These are phyloP conservation scores for Dactylellina sp. DNA, from an alignment of 2,329 filamentous ascomycete species.

Conservation along the genomic window DNA sequence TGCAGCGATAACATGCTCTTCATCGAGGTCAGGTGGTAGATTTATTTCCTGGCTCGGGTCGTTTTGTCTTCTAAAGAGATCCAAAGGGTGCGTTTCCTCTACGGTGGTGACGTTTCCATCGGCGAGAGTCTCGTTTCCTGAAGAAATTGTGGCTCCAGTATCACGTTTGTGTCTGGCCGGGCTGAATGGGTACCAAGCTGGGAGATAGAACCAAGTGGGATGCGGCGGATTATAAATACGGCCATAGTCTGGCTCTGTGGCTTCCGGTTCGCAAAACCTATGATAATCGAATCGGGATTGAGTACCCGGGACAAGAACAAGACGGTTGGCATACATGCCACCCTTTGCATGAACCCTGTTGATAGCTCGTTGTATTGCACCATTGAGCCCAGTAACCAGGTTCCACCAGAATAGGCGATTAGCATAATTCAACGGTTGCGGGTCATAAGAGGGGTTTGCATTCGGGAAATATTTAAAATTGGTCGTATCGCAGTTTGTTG, in stretches of 20 bases:
- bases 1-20: neutral
- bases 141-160: neutral
- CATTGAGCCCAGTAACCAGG: neutral
- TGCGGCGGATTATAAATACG: neutral
- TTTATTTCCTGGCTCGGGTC: neutral
- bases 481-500: slow-evolving; percentile 1
- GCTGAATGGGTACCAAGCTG: neutral
- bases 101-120: neutral
- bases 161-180: neutral
- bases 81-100: neutral
- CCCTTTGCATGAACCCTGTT: neutral
- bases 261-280: neutral
- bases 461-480: slow-evolving; percentile 13
- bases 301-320: slow-evolving; percentile 1
- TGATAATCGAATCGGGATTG: neutral
- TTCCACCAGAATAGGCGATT: neutral
- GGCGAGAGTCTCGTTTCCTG: neutral
- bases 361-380: neutral
- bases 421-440: too few species aligned
- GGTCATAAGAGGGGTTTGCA: too few species aligned
- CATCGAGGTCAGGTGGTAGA: neutral
- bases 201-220: slow-evolving; percentile 5
- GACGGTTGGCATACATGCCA: neutral
- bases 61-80: neutral
- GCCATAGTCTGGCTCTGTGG: slow-evolving; percentile 4